phyloP scores from a whole-genome alignment of 805 yeast genomes.

The Suhomyces faveliae region DNA sequence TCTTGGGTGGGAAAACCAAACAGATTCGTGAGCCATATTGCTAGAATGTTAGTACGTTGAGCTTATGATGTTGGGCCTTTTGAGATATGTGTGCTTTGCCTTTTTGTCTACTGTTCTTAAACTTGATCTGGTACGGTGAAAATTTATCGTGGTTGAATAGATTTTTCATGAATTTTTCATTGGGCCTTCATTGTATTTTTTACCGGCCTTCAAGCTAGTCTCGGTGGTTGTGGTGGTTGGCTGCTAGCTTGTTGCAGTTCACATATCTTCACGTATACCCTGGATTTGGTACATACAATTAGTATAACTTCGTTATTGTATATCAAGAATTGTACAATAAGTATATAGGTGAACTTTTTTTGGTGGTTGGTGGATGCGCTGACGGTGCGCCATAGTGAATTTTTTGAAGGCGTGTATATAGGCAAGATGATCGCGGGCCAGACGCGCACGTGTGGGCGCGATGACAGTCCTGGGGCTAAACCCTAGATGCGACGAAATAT shows the following conservation, averaged over 20 bases:
- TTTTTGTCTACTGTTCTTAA: too few species aligned
- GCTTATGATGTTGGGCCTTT: not conserved
- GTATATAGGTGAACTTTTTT: constrained; percentile 1
- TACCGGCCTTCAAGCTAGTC: not conserved
- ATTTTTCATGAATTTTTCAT: not conserved
- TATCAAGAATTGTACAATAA: not conserved
- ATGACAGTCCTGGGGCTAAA: not conserved
- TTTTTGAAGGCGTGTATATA: not conserved
- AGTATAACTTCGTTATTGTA: constrained; percentile 17
- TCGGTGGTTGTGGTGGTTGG: not conserved
- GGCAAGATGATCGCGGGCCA: not conserved
- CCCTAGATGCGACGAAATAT: not conserved
- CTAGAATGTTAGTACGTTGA: constrained; percentile 38
- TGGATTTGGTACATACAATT: constrained; percentile 14
- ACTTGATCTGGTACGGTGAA: too few species aligned
- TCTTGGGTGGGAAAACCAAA: constrained; percentile 99
- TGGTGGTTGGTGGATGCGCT: not conserved
- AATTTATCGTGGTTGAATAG: not conserved
- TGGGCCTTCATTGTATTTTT: not conserved
- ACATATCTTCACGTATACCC: not conserved
- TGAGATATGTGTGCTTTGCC: not conserved
- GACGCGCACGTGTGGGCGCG: not conserved
- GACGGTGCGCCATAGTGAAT: not conserved
- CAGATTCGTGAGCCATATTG: constrained; percentile 99
- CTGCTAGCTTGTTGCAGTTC: not conserved